These are phyloP conservation scores for Leucoagaricus sp. DNA, from an alignment of 1,284 basidiomycete genomes.

Conservation along the genomic window DNA sequence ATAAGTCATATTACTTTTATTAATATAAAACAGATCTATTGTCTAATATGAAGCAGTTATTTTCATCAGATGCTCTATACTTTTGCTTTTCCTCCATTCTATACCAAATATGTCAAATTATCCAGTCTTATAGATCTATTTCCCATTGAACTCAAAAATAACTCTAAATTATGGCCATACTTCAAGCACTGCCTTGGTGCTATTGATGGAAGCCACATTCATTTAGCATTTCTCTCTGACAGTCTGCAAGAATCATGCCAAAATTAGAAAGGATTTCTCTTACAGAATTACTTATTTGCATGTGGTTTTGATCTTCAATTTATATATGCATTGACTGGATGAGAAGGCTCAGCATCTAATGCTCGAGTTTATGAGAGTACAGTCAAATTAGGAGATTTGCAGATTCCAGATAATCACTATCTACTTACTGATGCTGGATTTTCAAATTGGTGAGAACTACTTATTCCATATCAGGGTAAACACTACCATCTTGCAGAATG, in stretches of 20 bases:
- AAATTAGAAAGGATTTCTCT: conserved; percentile 28
- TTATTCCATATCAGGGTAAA: conserved; percentile 22
- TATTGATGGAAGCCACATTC: conserved; percentile 27
- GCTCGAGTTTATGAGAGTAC: conserved; percentile 24
- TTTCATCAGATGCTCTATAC: conserved; percentile 3
- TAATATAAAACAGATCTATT: background rate
- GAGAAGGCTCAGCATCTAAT: conserved; percentile 35
- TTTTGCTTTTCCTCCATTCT: background rate
- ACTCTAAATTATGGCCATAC: conserved; percentile 25
- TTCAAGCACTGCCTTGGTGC: conserved; percentile 25
- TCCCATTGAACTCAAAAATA: conserved; percentile 9
- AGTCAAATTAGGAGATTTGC: conserved; percentile 18
- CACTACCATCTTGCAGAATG: conserved; percentile 24
- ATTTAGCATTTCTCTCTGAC: conserved; percentile 16
- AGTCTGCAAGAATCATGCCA: conserved; percentile 16
- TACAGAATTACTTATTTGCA: conserved; percentile 31
- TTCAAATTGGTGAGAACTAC: conserved; percentile 13
- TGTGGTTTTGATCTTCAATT: conserved; percentile 30
- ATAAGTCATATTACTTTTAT: conserved; percentile 9
- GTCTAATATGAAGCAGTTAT: conserved; percentile 13
- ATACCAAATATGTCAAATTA: conserved; percentile 8
- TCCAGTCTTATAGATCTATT: background rate
- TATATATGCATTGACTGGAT: conserved; percentile 30
- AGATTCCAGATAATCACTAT: conserved; percentile 18
- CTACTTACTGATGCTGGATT: conserved; percentile 24